Percentiles rank a stretch among this genome's conserved stretches.
Evolutionary conservation across 352 stramenopile species (phyloP).

Genomic region (Pythium chondricola): DNA sequence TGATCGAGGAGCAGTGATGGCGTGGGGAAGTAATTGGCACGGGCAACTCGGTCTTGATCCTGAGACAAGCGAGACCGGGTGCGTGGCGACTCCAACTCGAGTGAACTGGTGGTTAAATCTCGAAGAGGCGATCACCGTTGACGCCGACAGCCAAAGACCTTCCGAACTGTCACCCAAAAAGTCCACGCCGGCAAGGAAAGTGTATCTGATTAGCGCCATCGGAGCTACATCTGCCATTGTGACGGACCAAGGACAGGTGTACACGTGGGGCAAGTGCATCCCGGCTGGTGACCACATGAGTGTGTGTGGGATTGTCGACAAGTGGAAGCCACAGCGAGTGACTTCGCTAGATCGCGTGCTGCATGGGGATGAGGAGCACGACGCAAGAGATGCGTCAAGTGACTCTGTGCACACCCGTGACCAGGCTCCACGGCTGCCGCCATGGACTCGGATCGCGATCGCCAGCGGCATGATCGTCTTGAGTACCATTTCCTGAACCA

Average conservation of each 20-base stretch:
- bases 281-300: background rate
- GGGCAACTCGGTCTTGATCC: constrained; percentile 63
- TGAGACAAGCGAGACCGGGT: constrained; percentile 9
- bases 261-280: constrained; percentile 22
- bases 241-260: constrained; percentile 18
- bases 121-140: background rate
- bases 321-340: constrained; percentile 10
- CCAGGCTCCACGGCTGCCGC: no score
- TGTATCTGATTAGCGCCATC: constrained; percentile 17
- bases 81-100: constrained; percentile 13
- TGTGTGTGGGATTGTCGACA: constrained; percentile 10
- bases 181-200: background rate
- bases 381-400: no score
- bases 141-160: background rate
- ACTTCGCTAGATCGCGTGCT: background rate
- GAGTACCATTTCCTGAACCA: no score
- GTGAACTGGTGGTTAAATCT: constrained; percentile 11
- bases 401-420: no score
- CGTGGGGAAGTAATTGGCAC: constrained; percentile 63
- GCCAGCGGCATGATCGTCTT: no score
- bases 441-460: no score
- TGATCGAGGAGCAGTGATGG: constrained; percentile 32
- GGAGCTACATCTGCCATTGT: constrained; percentile 24
- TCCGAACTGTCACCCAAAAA: background rate
- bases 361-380: no score